These are phyloP conservation scores for Pleurotus eryngii DNA, from an alignment of 768 basidiomycete species.

Conservation along the genomic window DNA sequence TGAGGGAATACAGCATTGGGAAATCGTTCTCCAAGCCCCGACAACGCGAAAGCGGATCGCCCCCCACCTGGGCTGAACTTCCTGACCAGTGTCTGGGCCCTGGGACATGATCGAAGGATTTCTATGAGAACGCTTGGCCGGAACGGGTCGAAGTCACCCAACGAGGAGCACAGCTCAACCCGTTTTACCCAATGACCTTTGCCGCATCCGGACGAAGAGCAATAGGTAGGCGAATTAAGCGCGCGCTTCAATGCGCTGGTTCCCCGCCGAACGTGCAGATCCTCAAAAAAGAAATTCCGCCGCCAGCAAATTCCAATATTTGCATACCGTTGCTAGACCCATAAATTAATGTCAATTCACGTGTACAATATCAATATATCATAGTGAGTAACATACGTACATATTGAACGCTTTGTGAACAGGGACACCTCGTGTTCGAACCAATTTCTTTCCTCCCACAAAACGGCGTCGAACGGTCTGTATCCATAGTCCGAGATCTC, in stretches of 20 bases:
- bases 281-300: background rate
- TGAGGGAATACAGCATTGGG: background rate
- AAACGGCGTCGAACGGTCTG: background rate
- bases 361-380: background rate
- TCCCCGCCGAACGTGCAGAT: background rate
- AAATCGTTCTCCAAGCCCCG: background rate
- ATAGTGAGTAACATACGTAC: background rate
- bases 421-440: background rate
- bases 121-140: background rate
- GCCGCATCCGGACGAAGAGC: background rate
- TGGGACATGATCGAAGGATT: background rate
- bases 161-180: background rate
- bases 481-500: background rate
- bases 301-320: background rate
- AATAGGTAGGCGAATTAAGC: background rate
- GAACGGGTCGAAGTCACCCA: background rate
- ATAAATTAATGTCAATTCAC: background rate
- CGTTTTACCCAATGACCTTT: background rate
- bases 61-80: background rate
- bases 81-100: background rate
- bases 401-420: background rate
- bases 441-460: background rate
- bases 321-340: background rate
- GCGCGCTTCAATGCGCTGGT: background rate
- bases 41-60: background rate